A percentile compares a stretch with the other conserved stretches of the same genome.
These are phyloP conservation scores for Venturia oleaginea DNA, from an alignment of 2,329 filamentous ascomycete species.

Conservation along the genomic window DNA sequence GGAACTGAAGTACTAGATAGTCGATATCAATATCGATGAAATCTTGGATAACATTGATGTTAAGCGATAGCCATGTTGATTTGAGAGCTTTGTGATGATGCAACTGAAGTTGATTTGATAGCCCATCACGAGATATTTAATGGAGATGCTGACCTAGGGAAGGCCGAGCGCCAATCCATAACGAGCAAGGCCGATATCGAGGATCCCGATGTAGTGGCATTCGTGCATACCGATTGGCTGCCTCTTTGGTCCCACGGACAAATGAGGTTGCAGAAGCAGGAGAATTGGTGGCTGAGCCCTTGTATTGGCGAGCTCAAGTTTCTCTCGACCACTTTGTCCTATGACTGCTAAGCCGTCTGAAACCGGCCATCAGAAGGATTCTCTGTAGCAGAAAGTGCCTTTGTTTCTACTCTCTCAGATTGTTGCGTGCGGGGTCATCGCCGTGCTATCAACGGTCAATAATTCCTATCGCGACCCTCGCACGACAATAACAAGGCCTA, in stretches of 20 bases:
- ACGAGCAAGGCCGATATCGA: neutral
- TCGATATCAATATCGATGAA: no score
- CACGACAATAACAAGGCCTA: neutral
- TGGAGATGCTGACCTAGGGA: neutral
- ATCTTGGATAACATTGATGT: no score
- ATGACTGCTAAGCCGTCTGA: constrained; percentile 1
- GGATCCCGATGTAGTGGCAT: neutral
- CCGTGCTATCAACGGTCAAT: neutral
- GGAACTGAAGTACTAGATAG: no score
- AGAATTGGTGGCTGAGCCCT: neutral
- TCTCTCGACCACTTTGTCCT: neutral
- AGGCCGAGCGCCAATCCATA: neutral
- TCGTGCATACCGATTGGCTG: neutral
- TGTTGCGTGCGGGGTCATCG: neutral
- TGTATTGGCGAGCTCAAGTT: no score
- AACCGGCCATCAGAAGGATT: neutral
- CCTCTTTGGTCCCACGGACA: neutral
- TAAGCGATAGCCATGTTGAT: no score
- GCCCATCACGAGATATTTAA: neutral
- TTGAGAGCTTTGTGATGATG: no score
- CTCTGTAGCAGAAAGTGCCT: neutral
- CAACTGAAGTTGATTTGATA: no score
- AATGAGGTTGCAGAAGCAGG: neutral
- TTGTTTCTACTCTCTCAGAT: neutral
- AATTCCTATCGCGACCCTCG: neutral